These are phyloP conservation scores for Candida hispaniensis DNA, from an alignment of 805 yeast genomes.

Conservation along the genomic window DNA sequence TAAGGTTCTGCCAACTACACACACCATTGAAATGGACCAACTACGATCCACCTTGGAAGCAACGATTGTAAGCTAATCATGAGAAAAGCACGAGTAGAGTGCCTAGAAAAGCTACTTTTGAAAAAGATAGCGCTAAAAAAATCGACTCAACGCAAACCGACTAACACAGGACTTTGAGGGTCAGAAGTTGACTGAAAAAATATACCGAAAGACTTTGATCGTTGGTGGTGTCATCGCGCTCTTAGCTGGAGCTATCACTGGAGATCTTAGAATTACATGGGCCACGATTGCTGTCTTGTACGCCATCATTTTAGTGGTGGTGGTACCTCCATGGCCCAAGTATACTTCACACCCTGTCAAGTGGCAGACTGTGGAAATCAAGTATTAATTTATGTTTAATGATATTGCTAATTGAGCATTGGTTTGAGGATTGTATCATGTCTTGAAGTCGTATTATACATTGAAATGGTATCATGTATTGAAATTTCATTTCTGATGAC, in stretches of 20 bases:
- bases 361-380: conserved; percentile 15
- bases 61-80: conserved; percentile 14
- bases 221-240: conserved; percentile 11
- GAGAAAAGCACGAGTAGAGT: no score
- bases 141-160: no score
- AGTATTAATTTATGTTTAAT: no score
- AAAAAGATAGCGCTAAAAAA: no score
- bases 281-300: conserved; percentile 12
- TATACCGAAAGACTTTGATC: conserved; percentile 5
- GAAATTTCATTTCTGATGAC: no score
- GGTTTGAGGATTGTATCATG: no score
- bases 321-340: conserved; percentile 14
- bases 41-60: conserved; percentile 15
- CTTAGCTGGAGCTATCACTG: conserved; percentile 6
- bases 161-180: conserved; percentile 16
- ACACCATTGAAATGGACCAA: conserved; percentile 2
- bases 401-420: no score
- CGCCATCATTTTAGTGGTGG: conserved; percentile 7
- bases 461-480: no score
- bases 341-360: conserved; percentile 13
- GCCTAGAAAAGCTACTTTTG: no score
- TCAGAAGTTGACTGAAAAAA: conserved; percentile 11
- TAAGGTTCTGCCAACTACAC: no score
- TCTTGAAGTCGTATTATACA: no score
- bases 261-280: conserved; percentile 14